Evolutionary conservation across 1,284 basidiomycete species (phyloP), one percentile per base, ranked within the genome.

Genomic region (Ustilago xerochloae): DNA sequence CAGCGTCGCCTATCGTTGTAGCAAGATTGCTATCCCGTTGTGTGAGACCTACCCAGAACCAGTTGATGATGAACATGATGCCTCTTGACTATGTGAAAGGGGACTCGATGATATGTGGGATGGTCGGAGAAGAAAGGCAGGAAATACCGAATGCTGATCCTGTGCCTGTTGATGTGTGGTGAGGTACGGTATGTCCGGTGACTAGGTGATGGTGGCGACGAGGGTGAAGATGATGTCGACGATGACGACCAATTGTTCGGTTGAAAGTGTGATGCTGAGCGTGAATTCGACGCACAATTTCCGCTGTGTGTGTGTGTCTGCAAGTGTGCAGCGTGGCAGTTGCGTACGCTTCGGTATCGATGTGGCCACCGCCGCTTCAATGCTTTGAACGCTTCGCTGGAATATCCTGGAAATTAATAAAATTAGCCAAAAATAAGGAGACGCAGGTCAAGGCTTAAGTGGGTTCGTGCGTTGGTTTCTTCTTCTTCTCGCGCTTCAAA

Each of bases 11-110:
- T 6, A 4, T 3, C 10, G 7, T 15, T 5, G 18, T 13, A 9
- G 33, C 38, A 20, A 18, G n/a, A 24, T 13, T 13, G 41, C 7
- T 24, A 3, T 26, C 41, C 15, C 12, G n/a, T 5, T 38, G 12
- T 29, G 15, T 5, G 29, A 45, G 43, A 78, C 81, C 41, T 74
- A 83, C 81, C 82, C 81, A 83, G 68, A 84, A 81, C 82, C 82
- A 84, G 73, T 82, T 82, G 67, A 84, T 72, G 63, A 84, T 83
- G 66, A 79, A 84, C 82, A 84, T 84, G 41, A 33, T 53, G 65
- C 59, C 22, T 41, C n/a, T 26, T 39, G n/a, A 18, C 10, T 55
- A 30, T 52, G 41, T 22, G 50, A n/a, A n/a, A 29, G 22, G 8
- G 6, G 41, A 22, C 4, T 5, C 39, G 39, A 20, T 1, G 6